Percentiles rank a stretch among this genome's conserved stretches.
phyloP scores from a whole-genome alignment of 257 asterid genomes.

The Phtheirospermum japonicum region DNA sequence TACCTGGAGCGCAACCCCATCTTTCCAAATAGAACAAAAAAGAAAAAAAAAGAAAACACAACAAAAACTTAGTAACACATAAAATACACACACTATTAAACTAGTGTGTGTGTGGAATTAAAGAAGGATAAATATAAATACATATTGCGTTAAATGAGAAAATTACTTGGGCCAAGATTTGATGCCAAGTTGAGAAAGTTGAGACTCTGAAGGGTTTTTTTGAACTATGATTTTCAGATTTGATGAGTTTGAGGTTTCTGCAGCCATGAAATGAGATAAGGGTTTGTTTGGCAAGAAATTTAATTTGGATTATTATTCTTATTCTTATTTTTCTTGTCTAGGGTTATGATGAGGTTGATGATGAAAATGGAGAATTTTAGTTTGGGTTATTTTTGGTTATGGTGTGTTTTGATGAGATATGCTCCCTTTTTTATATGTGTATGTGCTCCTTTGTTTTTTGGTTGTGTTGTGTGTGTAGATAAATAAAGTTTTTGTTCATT shows the following conservation, averaged over 20 bases:
- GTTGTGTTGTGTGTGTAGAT: slow-evolving; percentile 3
- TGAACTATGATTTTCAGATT: slow-evolving; percentile 62
- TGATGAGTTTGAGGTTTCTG: slow-evolving; percentile 39
- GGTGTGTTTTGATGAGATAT: background rate
- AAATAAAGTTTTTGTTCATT: background rate
- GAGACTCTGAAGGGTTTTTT: slow-evolving; percentile 61
- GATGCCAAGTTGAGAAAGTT: slow-evolving; percentile 68
- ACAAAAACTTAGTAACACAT: background rate
- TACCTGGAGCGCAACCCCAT: slow-evolving; percentile 94
- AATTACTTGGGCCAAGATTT: slow-evolving; percentile 94
- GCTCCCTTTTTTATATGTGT: background rate
- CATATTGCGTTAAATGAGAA: background rate
- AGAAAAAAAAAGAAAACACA: background rate
- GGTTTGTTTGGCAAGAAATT: background rate
- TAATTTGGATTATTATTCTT: too few species aligned
- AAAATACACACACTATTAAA: too few species aligned
- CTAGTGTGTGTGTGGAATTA: too few species aligned
- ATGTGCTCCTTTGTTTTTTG: background rate
- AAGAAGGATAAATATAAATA: background rate
- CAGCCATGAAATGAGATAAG: slow-evolving; percentile 25
- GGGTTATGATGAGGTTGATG: background rate
- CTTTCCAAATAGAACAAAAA: slow-evolving; percentile 22
- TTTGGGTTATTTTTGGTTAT: too few species aligned
- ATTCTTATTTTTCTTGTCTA: background rate
- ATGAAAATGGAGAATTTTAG: background rate